A percentile compares a stretch with the other conserved stretches of the same genome.
These are phyloP conservation scores for Teratosphaeria nubilosa DNA, from an alignment of 2,329 filamentous ascomycete species.

Conservation along the genomic window DNA sequence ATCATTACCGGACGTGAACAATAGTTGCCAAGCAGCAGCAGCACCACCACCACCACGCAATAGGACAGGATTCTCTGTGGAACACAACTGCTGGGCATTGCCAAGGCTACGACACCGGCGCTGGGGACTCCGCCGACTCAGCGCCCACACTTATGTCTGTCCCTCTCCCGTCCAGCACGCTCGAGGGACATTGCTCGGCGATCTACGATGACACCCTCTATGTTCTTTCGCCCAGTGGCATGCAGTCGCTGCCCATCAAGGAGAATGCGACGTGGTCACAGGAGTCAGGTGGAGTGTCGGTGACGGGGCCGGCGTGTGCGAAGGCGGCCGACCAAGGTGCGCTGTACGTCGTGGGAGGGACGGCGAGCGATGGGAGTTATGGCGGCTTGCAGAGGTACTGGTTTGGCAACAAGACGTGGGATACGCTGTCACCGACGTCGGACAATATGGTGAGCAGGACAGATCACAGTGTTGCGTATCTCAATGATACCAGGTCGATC, in stretches of 20 bases:
- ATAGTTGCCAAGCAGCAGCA: neutral
- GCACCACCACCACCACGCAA: neutral
- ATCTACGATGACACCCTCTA: conserved; percentile 76
- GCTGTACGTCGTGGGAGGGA: conserved; percentile 74
- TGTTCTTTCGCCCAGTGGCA: conserved; percentile 64
- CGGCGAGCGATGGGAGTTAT: conserved; percentile 48
- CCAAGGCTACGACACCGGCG: neutral
- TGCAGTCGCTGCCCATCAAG: conserved; percentile 62
- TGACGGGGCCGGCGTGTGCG: conserved; percentile 69
- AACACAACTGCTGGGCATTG: neutral
- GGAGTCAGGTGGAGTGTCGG: conserved; percentile 55
- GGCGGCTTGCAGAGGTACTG: conserved; percentile 63
- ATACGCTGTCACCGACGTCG: conserved; percentile 41
- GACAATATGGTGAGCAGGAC: conserved; percentile 57
- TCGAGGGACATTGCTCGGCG: conserved; percentile 72
- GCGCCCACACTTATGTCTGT: conserved; percentile 49
- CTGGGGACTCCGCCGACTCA: neutral
- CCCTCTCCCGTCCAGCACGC: conserved; percentile 57
- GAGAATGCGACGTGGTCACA: conserved; percentile 62
- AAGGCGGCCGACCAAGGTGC: conserved; percentile 52
- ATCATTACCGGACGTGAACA: neutral
- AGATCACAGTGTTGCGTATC: conserved; percentile 66
- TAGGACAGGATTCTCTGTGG: neutral
- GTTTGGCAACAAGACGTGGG: conserved; percentile 49
- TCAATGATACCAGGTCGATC: conserved; percentile 60